Evolutionary conservation across 2,329 filamentous ascomycete species (phyloP).

Genomic region (Gnomoniopsis smithogilvyi): DNA sequence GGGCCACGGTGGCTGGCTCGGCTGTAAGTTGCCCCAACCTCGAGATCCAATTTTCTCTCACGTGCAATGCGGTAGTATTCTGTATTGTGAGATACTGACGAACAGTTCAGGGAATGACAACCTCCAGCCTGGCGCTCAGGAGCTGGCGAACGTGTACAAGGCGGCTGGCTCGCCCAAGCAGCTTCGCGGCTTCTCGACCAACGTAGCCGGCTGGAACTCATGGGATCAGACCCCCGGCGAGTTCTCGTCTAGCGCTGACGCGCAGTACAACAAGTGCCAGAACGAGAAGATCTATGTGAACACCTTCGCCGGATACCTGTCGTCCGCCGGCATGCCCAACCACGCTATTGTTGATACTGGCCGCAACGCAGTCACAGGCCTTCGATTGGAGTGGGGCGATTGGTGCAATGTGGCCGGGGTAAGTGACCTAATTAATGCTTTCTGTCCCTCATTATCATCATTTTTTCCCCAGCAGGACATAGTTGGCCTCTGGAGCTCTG

Average conservation of each 20-base stretch:
- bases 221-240: conserved; percentile 35
- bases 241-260: conserved; percentile 39
- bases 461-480: too few relatives aligned
- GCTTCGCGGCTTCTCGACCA: conserved; percentile 36
- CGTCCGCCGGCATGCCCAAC: conserved; percentile 37
- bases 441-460: too few relatives aligned
- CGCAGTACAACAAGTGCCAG: conserved; percentile 38
- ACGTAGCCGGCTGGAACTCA: conserved; percentile 39
- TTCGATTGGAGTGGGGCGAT: conserved; percentile 42
- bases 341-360: conserved; percentile 41
- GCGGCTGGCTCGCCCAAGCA: conserved; percentile 34
- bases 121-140: conserved; percentile 36
- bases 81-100: neutral
- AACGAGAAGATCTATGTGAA: conserved; percentile 41
- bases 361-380: conserved; percentile 37
- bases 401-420: conserved; percentile 52
- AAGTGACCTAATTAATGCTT: too few relatives aligned
- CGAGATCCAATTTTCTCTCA: neutral
- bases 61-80: neutral
- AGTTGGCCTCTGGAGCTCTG: too few relatives aligned
- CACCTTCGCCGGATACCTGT: conserved; percentile 35
- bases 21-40: conserved; percentile 36
- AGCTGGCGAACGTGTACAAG: conserved; percentile 37
- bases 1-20: conserved; percentile 62
- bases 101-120: conserved; percentile 43